phyloP scores from a whole-genome alignment of 2,329 filamentous ascomycete genomes.

The Ophiostoma himal-ulmi region DNA sequence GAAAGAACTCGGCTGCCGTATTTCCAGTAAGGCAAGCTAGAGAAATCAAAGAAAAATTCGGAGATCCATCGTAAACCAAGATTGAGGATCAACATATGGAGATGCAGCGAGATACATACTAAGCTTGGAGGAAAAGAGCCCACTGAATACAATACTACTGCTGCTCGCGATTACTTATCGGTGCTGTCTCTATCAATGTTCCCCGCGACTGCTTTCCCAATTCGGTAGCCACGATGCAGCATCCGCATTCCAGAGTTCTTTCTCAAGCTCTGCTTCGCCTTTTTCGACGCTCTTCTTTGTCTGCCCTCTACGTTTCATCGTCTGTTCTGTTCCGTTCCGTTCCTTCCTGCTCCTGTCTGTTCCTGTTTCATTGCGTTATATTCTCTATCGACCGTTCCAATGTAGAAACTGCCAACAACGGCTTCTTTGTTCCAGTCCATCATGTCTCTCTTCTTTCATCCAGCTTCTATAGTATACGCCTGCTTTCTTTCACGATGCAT shows the following conservation, averaged over 20 bases:
- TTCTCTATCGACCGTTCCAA: neutral
- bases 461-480: neutral
- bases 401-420: neutral
- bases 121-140: neutral
- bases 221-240: neutral
- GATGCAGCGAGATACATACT: neutral
- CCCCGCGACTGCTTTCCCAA: neutral
- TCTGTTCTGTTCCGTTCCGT: neutral
- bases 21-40: neutral
- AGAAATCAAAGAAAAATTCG: neutral
- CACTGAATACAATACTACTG: neutral
- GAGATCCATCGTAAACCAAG: neutral
- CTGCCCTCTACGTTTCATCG: neutral
- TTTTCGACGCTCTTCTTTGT: neutral
- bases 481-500: neutral
- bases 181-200: neutral
- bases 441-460: neutral
- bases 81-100: neutral
- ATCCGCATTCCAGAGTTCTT: neutral
- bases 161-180: neutral
- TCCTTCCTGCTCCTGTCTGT: neutral
- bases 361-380: neutral
- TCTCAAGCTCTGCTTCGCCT: neutral
- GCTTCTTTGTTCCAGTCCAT: neutral
- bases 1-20: neutral